Evolutionary conservation across 768 basidiomycete genomes (phyloP), one percentile per base, ranked within the genome.

Genomic region (Solioccasus polychromus): DNA sequence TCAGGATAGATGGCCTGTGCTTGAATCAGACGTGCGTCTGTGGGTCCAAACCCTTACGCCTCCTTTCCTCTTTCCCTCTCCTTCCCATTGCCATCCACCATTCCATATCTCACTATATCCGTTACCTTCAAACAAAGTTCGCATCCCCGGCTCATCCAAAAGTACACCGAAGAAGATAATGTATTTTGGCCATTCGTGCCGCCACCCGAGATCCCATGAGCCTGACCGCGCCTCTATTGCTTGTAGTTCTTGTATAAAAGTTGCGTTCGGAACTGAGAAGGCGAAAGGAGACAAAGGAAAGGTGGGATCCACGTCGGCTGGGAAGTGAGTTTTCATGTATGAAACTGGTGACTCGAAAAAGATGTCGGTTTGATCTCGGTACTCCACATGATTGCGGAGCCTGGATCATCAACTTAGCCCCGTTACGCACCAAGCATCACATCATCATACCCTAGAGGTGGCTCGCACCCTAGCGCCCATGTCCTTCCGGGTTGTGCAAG

Each of bases 391-490:
- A 46, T 82, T 66, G 59, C 80, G 76, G 36, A 68, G 53, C 29
- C 64, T 66, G 10, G 74, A 47, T 30, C 37, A 44, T 44, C 41
- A 32, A 22, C 26, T 46, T 39, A 52, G 50, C 53, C 48, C 42
- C 40, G 19, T 32, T 41, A 32, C n/a, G 20, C 20, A 30, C 15
- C 18, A 42, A 36, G n/a, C n/a, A 31, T 31, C 35, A 29, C 23
- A 42, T 20, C 5, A 1, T 73, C 86, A 55, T 68, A 95, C 92
- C 76, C 66, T 2, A 95, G 64, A 0, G 95, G 95, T 2, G 96
- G 96, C 60, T 97, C 95, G 59, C 96, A 99, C 5, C 88, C 86
- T 19, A 99, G 62, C 18, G 87, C 80, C 92, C 94, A 98, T 57
- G 85, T 69, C 42, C 70, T 67, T 8, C 79, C 78, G 2, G 52